Evolutionary conservation across 2,329 filamentous ascomycete genomes (phyloP), one percentile per base, ranked within the genome.

Genomic region (Penicillium hordei): DNA sequence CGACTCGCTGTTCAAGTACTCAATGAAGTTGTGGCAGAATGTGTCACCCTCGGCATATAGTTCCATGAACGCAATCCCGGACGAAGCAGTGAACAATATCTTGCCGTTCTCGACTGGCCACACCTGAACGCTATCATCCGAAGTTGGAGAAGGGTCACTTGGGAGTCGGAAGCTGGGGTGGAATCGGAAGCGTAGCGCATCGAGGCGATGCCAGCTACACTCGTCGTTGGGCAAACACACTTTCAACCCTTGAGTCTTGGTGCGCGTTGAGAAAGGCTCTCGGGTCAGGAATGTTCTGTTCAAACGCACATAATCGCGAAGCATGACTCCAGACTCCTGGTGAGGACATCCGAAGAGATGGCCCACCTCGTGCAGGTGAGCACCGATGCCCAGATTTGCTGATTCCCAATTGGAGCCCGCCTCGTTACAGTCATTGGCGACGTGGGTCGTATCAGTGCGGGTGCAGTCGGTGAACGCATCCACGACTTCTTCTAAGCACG

Each of bases 351-450:
- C 93, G 65, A 97, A 89, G 23, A 96, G 76, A 76, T 96, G 93
- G 4, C 93, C 93, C 0, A 89, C 89, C 75, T 97, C 92, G 73
- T 96, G 93, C 48, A 97, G 76, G 74, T 97, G 93, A 10, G 91
- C 93, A 8, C 93, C 93, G 63, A 97, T 95, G 31, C 93, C 93
- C 60, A 96, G 89, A 66, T 93, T 96, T 27, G 91, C 92, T n/a
- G 92, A 87, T 73, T 97, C 93, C 93, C 93, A 97, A 46, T 87
- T 94, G 70, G 90, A 96, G 25, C 93, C 93, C 7, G 88, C 88
- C 64, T 96, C 90, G 65, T 89, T 89, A 72, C 87, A 91, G 71
- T 96, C 91, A 68, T 97, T 96, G 17, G 89, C 89, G 38, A 96
- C 86, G 66, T 84, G 84, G 39, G 86, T 83, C 10, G 87, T 90